Conservation (phyloP, 306 rosid species). For the Fragaria nilgerrensis region DNA sequence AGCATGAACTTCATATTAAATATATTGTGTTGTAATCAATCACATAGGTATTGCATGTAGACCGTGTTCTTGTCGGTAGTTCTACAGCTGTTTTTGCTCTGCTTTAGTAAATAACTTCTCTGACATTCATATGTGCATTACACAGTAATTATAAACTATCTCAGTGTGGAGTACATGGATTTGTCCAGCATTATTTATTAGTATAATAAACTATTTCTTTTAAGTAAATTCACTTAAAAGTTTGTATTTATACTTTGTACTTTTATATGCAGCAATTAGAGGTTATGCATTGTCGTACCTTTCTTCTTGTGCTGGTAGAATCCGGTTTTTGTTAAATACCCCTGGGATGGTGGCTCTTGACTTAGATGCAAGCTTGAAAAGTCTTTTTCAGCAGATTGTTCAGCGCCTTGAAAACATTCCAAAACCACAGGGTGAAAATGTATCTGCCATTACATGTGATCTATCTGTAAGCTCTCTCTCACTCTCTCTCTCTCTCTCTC, state of each 20-base stretch:
- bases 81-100: neutral
- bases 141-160: neutral
- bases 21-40: neutral
- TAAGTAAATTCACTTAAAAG: neutral
- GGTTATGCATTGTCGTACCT: conserved; percentile 94
- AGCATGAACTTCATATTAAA: neutral
- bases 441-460: conserved; percentile 84
- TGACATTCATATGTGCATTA: neutral
- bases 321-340: conserved; percentile 85
- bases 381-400: conserved; percentile 73
- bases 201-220: conserved; percentile 1
- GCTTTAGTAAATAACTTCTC: neutral
- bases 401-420: conserved; percentile 90
- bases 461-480: conserved; percentile 54
- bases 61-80: neutral
- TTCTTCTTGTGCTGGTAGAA: conserved; percentile 91
- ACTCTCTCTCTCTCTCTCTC: neutral
- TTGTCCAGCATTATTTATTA: neutral
- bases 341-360: conserved; percentile 99
- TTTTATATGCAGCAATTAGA: conserved; percentile 82
- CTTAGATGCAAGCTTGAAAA: conserved; percentile 77
- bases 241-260: conserved; percentile 10
- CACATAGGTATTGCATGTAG: neutral
- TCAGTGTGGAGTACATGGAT: neutral
- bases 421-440: conserved; percentile 88